Evolutionary conservation across 176 grass and related monocot genomes (phyloP), one percentile per base, ranked within the genome.

Genomic region (Oryza punctata): DNA sequence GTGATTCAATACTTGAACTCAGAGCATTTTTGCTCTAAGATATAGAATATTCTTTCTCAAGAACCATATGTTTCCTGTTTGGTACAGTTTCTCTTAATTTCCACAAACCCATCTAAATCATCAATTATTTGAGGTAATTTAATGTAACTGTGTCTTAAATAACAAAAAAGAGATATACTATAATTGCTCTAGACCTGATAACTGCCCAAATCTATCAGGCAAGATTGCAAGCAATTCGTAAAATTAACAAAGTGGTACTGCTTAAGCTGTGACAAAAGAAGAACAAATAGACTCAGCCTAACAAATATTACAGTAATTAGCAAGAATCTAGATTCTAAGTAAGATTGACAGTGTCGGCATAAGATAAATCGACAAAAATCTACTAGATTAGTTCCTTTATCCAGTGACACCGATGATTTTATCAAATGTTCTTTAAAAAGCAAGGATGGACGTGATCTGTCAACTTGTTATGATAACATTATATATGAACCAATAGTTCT

Each of bases 61-160:
- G 10, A 69, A 67, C 50, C 49, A 87, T 33, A 1, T 41, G 28
- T 50, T 63, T 71, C 11, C 1, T 72, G 28, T 64, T 63, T 78
- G 54, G 24, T 83, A 65, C 15, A 29, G 44, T 30, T 87, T 77
- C 37, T 64, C 24, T 68, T 23, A 49, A 54, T 80, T 65, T 54
- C 3, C 43, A 2, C 24, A 33, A 35, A 23, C 12, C 19, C 52
- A 41, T 41, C 21, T 9, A 11, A 72, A 40, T 24, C 35, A 61
- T 23, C 16, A 72, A 26, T 35, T 69, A 47, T 28, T 64, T 64
- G 12, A 83, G 65, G 12, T 33, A 66, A 50, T 49, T 82, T 35
- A 8, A 44, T 47, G 59, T 75, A 12, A n/a, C 9, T 28, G 9
- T 3, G 28, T 49, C 24, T 57, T 84, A 16, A 59, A 57, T 68